phyloP scores from a whole-genome alignment of 345 rosid species.

The Acer yangbiense region DNA sequence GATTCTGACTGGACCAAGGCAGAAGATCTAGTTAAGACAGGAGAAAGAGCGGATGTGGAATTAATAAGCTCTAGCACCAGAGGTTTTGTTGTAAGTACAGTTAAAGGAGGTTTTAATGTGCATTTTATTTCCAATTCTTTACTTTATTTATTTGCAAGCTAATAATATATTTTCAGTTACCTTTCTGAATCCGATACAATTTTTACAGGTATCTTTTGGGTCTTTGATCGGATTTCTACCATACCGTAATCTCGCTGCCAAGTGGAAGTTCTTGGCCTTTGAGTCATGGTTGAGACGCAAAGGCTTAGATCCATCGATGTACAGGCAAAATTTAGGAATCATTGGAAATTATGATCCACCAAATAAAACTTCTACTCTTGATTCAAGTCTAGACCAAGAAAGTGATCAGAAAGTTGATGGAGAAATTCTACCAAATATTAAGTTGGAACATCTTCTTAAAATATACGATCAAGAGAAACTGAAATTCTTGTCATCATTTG shows the following conservation, averaged over 20 bases:
- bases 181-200: conserved; percentile 3
- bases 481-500: conserved; percentile 78
- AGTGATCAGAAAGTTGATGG: conserved; percentile 27
- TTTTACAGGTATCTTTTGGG: conserved; percentile 80
- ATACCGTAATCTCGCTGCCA: conserved; percentile 76
- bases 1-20: conserved; percentile 75
- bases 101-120: not conserved
- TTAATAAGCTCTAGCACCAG: conserved; percentile 71
- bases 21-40: conserved; percentile 57
- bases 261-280: conserved; percentile 84
- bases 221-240: conserved; percentile 86
- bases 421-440: conserved; percentile 67
- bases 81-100: conserved; percentile 80
- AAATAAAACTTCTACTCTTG: conserved; percentile 33
- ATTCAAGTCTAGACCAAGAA: conserved; percentile 42
- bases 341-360: conserved; percentile 59
- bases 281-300: conserved; percentile 92
- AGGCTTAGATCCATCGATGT: conserved; percentile 80
- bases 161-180: conserved; percentile 13
- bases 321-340: conserved; percentile 69
- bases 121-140: not conserved
- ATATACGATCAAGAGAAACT: conserved; percentile 84
- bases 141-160: conserved; percentile 15
- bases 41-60: conserved; percentile 71
- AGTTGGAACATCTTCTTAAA: conserved; percentile 78